These are phyloP conservation scores for Curvularia spicifera DNA, from an alignment of 2,329 filamentous ascomycete species.

Conservation along the genomic window DNA sequence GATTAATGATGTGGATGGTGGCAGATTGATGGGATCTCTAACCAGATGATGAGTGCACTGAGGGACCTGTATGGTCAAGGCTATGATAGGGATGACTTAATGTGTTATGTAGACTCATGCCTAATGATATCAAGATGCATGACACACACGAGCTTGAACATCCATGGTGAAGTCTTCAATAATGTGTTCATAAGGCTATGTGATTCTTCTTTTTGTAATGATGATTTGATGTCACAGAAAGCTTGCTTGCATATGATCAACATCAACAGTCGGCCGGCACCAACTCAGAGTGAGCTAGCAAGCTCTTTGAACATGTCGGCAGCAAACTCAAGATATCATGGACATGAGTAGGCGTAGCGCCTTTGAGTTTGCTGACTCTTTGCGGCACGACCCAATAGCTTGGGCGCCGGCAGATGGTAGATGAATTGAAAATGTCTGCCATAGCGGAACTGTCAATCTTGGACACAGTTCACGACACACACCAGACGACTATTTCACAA, in stretches of 20 bases:
- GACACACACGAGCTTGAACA: not conserved
- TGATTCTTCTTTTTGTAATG: not conserved
- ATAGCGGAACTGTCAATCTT: not conserved
- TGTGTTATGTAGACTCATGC: not conserved
- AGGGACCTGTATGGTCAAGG: conserved; percentile 8
- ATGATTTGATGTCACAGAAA: not conserved
- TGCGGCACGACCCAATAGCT: not conserved
- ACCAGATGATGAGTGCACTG: conserved; percentile 23
- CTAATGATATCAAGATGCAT: not conserved
- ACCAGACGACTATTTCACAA: not conserved
- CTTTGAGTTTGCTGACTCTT: not conserved
- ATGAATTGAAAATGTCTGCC: not conserved
- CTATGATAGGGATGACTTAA: conserved; percentile 16
- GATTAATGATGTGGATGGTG: conserved; percentile 23
- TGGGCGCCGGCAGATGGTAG: not conserved
- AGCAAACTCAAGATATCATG: not conserved
- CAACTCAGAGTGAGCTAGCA: not conserved
- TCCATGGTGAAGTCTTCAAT: not conserved
- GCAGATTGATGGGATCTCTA: conserved; percentile 28
- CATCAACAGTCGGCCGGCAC: not conserved
- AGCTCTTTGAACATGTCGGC: not conserved
- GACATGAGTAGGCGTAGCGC: not conserved
- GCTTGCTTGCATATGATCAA: not conserved
- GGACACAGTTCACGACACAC: not conserved
- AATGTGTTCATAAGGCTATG: not conserved